phyloP scores from a whole-genome alignment of 306 rosid species.

The Fagus sylvatica region DNA sequence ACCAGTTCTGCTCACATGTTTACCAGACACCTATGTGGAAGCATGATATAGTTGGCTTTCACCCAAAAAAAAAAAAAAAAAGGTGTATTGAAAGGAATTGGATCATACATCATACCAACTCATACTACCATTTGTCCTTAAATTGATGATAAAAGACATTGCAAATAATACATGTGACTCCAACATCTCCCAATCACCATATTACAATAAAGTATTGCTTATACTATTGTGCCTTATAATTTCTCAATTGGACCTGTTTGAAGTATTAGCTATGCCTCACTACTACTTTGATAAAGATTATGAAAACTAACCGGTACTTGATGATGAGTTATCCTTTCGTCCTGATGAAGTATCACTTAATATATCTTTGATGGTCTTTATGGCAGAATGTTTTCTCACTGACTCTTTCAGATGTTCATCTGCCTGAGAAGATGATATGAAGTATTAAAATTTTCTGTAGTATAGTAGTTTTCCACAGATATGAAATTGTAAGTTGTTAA shows the following conservation, averaged over 20 bases:
- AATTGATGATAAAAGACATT: neutral
- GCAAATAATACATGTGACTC: neutral
- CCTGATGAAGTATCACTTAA: slow-evolving; percentile 26
- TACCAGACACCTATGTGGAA: neutral
- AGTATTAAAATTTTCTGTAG: slow-evolving; percentile 22
- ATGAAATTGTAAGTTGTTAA: neutral
- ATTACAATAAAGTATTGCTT: neutral
- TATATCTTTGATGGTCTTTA: slow-evolving; percentile 26
- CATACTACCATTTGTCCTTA: neutral
- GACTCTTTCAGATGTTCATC: slow-evolving; percentile 38
- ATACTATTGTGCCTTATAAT: neutral
- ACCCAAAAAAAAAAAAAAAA: neutral
- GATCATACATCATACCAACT: neutral
- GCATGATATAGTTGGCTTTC: neutral
- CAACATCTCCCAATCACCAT: slow-evolving; percentile 9
- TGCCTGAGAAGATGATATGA: slow-evolving; percentile 44
- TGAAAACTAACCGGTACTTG: slow-evolving; percentile 54
- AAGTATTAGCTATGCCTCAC: slow-evolving; percentile 10
- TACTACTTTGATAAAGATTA: slow-evolving; percentile 9
- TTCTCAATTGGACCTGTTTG: neutral
- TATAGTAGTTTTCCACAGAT: neutral
- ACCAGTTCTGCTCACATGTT: neutral
- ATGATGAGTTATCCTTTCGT: slow-evolving; percentile 40
- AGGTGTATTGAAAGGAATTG: neutral
- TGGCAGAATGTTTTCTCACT: slow-evolving; percentile 32